Conservation (phyloP, 1,284 basidiomycete species). For the Moniliophthora roreri region DNA sequence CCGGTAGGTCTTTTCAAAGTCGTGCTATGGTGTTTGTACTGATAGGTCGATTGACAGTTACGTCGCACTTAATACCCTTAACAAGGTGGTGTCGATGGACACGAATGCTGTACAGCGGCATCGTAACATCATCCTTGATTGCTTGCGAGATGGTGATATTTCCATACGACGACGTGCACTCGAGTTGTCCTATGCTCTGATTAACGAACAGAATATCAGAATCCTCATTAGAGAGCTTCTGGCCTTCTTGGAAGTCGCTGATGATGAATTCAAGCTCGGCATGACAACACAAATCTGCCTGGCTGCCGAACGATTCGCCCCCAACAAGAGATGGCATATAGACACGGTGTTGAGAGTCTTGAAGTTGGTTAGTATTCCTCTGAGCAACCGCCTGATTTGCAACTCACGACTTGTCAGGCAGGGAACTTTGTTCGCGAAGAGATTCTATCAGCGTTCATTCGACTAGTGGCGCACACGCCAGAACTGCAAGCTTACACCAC, state of each 20-base stretch:
- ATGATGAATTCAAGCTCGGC: constrained; percentile 98
- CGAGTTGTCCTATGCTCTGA: constrained; percentile 96
- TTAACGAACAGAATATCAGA: constrained; percentile 94
- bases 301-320: constrained; percentile 95
- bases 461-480: constrained; percentile 95
- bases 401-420: constrained; percentile 55
- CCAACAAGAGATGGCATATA: constrained; percentile 99
- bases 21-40: constrained; percentile 2
- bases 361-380: constrained; percentile 70
- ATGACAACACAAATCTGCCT: constrained; percentile 98
- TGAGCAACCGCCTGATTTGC: neutral
- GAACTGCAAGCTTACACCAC: constrained; percentile 96
- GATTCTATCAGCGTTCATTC: constrained; percentile 92
- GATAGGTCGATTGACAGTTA: constrained; percentile 56
- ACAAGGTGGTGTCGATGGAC: constrained; percentile 98
- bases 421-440: constrained; percentile 99
- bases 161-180: constrained; percentile 96
- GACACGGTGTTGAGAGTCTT: constrained; percentile 94
- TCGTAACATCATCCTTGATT: constrained; percentile 97
- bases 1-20: constrained; percentile 53
- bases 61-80: constrained; percentile 96
- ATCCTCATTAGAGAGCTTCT: constrained; percentile 91
- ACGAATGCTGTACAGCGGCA: constrained; percentile 98
- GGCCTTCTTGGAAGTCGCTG: constrained; percentile 96
- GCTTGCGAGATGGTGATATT: constrained; percentile 97